Base-by-base conservation (phyloP, 306 rosid species). In the Cucurbita argyrosperma region DNA sequence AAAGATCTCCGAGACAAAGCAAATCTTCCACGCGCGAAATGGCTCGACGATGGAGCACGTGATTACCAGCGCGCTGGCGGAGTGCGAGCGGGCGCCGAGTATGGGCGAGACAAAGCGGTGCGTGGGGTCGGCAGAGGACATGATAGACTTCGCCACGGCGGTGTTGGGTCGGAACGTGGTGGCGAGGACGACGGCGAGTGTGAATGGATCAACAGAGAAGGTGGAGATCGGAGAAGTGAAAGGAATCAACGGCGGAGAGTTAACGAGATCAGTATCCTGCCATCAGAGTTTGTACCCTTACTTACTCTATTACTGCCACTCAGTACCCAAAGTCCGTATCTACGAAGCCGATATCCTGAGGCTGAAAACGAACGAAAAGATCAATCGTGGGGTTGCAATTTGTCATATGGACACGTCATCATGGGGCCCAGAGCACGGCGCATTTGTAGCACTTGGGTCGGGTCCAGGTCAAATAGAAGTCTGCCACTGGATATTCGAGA, bases 251-350 rank as follows among this genome's bases (percentile, higher is more conserved):
- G 88, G 96, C 7, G 98, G 98, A 64, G 39, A 79, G 39, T 85
- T 88, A 70, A 90, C 88, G 0, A 49, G 87, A 46, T 87, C 97
- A 0, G 97, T 94, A 1, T 94, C 98, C 0, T 94, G 98, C 80
- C 97, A 94, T 69, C 98, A 89, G 53, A 89, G 89, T 68, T 37
- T 94, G 83, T 94, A 89, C 86, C 96, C 98, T 13, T 89, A 94
- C 74, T 68, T 94, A 55, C 47, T 94, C 53, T 94, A 90, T 72
- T 94, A 94, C 43, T 94, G 98, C 53, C 98, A 94, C 87, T 86
- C 90, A 1, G 96, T 89, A 3, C 98, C 97, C 0, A 69, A 78
- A 43, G 97, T 90, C 57, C 83, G 95, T 14, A 89, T 89, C 1
- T 90, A 94, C 42, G 95, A 82, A 55, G 95, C 83, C 14, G 96